Percentiles rank a stretch among this genome's conserved stretches.
Evolutionary conservation across 108 stramenopile genomes (phyloP).

Genomic region (Chaetoceros tenuissimus): DNA sequence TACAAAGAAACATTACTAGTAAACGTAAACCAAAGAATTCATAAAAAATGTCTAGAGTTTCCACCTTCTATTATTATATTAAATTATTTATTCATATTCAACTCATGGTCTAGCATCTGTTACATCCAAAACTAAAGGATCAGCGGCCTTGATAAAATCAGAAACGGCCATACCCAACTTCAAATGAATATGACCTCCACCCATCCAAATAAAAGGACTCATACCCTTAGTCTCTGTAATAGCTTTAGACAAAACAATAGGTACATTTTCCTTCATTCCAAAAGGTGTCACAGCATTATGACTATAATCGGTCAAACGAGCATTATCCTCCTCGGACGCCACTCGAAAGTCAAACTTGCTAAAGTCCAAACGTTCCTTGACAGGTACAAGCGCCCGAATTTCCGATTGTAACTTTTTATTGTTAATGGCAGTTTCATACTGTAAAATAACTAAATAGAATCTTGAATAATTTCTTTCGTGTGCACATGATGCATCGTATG

Average conservation of each 20-base stretch:
- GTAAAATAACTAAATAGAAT: conserved; percentile 71
- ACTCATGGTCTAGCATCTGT: conserved; percentile 6
- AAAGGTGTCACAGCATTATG: conserved; percentile 80
- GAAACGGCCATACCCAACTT: conserved; percentile 68
- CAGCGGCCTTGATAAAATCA: conserved; percentile 43
- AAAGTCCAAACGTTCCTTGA: conserved; percentile 28
- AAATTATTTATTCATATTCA: too few relatives aligned
- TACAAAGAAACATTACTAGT: too few relatives aligned
- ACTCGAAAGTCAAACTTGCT: conserved; percentile 60
- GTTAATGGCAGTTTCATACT: conserved; percentile 66
- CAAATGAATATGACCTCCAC: conserved; percentile 70
- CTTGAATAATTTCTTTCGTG: conserved; percentile 42
- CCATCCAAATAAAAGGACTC: conserved; percentile 68
- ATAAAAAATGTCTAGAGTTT: too few relatives aligned
- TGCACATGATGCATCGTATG: conserved; percentile 8
- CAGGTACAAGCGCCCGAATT: conserved; percentile 49
- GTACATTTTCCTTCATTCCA: conserved; percentile 57
- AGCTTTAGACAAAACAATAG: conserved; percentile 46
- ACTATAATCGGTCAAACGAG: conserved; percentile 57
- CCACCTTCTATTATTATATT: too few relatives aligned
- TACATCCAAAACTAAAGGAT: conserved; percentile 54
- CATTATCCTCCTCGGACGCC: conserved; percentile 55
- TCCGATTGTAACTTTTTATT: conserved; percentile 45
- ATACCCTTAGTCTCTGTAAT: conserved; percentile 22
- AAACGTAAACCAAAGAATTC: too few relatives aligned